phyloP scores from a whole-genome alignment of 768 basidiomycete genomes.

The Pulveroboletus ravenelii region DNA sequence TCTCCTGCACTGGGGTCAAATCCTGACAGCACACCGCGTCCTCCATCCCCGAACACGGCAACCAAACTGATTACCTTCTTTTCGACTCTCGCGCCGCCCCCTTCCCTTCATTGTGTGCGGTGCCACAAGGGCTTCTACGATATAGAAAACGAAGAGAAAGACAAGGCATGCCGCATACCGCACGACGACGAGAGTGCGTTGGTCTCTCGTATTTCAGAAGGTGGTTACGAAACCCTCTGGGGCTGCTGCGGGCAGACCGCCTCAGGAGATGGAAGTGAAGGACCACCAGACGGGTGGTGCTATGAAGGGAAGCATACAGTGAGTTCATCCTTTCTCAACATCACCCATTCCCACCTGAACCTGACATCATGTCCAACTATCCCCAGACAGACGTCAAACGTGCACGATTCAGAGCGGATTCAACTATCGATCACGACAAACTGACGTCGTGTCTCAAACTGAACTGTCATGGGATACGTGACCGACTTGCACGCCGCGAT shows the following conservation, averaged over 20 bases:
- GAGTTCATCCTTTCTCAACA: neutral
- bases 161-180: conserved; percentile 60
- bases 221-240: conserved; percentile 54
- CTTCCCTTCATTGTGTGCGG: conserved; percentile 65
- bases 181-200: conserved; percentile 81
- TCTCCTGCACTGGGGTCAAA: conserved; percentile 14
- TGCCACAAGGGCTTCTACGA: conserved; percentile 71
- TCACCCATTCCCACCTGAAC: neutral
- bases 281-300: conserved; percentile 84
- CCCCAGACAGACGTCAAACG: conserved; percentile 65
- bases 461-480: conserved; percentile 47
- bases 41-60: conserved; percentile 37
- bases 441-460: conserved; percentile 53
- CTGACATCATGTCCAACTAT: neutral
- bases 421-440: conserved; percentile 61
- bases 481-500: conserved; percentile 11
- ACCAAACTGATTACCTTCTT: conserved; percentile 55
- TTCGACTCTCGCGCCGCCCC: conserved; percentile 57
- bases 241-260: conserved; percentile 69
- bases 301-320: conserved; percentile 79
- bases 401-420: conserved; percentile 75
- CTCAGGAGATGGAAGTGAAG: conserved; percentile 75
- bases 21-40: conserved; percentile 7
- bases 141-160: conserved; percentile 58
- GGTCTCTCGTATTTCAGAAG: conserved; percentile 53